Percentiles rank a stretch among this genome's conserved stretches.
Conservation (phyloP, 352 stramenopile genomes). For the Pythium brachiatum region DNA sequence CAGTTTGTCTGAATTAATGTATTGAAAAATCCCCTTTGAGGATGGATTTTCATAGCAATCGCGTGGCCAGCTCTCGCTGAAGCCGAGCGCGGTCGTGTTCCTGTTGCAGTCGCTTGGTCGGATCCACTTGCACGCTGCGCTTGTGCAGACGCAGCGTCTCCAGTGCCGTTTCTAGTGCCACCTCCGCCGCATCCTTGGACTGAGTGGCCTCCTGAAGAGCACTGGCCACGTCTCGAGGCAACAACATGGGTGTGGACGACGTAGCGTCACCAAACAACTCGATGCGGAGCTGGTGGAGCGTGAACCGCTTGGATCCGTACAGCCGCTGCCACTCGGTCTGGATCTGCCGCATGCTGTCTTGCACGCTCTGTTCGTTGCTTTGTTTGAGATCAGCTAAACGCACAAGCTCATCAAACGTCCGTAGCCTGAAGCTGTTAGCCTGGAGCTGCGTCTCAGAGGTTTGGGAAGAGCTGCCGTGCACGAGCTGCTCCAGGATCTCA, state of each 20-base stretch:
- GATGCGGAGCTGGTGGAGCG: constrained; percentile 15
- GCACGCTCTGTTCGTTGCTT: constrained; percentile 15
- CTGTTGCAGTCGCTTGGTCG: constrained; percentile 20
- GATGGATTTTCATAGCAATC: neutral
- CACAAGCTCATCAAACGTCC: constrained; percentile 32
- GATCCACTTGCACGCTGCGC: constrained; percentile 21
- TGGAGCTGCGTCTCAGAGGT: neutral
- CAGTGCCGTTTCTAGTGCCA: constrained; percentile 18
- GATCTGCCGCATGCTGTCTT: constrained; percentile 10
- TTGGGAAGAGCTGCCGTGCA: neutral
- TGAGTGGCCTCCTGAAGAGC: constrained; percentile 9
- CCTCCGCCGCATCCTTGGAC: constrained; percentile 24
- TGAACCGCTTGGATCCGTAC: constrained; percentile 20
- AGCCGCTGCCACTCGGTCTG: constrained; percentile 23
- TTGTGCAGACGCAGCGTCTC: constrained; percentile 23
- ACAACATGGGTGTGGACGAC: constrained; percentile 24
- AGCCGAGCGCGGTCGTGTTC: constrained; percentile 13
- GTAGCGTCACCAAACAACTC: constrained; percentile 29
- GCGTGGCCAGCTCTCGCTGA: constrained; percentile 3
- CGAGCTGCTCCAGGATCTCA: constrained; percentile 11
- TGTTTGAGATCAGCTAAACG: constrained; percentile 16
- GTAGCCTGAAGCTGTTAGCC: constrained; percentile 1
- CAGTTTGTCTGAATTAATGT: constrained; percentile 13
- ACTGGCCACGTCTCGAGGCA: constrained; percentile 14
- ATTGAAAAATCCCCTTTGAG: constrained; percentile 6